phyloP scores from a whole-genome alignment of 2,329 filamentous ascomycete species.

The Cladorrhinum sp. region DNA sequence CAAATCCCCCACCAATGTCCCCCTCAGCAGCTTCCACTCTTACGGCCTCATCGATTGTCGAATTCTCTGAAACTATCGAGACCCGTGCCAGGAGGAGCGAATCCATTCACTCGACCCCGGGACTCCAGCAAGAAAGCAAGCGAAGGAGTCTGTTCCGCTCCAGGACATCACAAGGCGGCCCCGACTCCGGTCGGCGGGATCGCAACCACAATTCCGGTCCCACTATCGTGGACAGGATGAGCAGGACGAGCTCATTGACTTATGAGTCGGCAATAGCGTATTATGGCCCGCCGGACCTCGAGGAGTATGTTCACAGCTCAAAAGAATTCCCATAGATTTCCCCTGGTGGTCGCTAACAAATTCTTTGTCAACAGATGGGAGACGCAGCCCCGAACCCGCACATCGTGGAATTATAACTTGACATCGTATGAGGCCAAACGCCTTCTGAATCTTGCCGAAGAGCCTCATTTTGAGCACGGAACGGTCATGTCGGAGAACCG shows the following conservation, averaged over 20 bases:
- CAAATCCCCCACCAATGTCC: slow-evolving; percentile 17
- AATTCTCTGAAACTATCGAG: slow-evolving; percentile 13
- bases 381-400: slow-evolving; percentile 31
- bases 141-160: slow-evolving; percentile 37
- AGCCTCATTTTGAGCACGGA: slow-evolving; percentile 32
- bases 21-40: slow-evolving; percentile 20
- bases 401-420: slow-evolving; percentile 43
- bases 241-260: slow-evolving; percentile 35
- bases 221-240: slow-evolving; percentile 25
- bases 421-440: slow-evolving; percentile 46
- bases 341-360: slow-evolving; percentile 15
- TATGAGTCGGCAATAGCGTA: slow-evolving; percentile 30
- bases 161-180: slow-evolving; percentile 32
- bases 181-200: slow-evolving; percentile 27
- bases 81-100: slow-evolving; percentile 19
- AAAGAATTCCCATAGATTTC: background rate
- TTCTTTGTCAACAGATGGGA: slow-evolving; percentile 31
- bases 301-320: slow-evolving; percentile 27
- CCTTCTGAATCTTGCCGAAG: slow-evolving; percentile 40
- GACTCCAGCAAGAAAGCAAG: slow-evolving; percentile 25
- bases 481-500: slow-evolving; percentile 36
- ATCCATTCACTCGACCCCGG: slow-evolving; percentile 21
- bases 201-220: slow-evolving; percentile 32
- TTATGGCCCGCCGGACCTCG: slow-evolving; percentile 27
- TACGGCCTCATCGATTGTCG: slow-evolving; percentile 15